Evolutionary conservation across 169 alveolate genomes (phyloP), one percentile per base, ranked within the genome.

Genomic region (Cryptosporidium viatorum): DNA sequence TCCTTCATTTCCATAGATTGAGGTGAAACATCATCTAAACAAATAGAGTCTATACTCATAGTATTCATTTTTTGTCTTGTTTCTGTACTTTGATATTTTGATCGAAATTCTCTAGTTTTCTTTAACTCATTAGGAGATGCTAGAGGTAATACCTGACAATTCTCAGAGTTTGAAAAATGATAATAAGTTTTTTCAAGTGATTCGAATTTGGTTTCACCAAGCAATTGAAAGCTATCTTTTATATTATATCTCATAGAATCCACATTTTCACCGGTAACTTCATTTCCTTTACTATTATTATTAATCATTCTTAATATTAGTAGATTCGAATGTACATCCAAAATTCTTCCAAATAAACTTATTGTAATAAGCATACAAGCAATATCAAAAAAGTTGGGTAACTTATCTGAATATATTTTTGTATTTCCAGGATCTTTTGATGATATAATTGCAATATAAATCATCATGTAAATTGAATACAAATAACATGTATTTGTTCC

Each of bases 281-380:
- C 33, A 26, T 59, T 26, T 14, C 31, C 51, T 14, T 29, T 33
- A 26, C 21, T 62, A 37, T 58, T 74, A 16, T 26, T 23, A 41
- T 80, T 80, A 8, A 80, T 31, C 3, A 80, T 80, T 59, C 55
- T 80, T 43, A 62, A 29, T 23, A 80, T 65, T 5, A 80, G 31
- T 21, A 80, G 52, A 26, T 67, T 80, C 5, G 89, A 59, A 29
- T 65, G 89, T 23, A 80, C 62, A 9, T 80, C 89, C 50, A 80
- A 41, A 45, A 80, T 80, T 41, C 75, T 80, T 59, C 89, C 89
- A 65, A 80, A 80, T 39, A 80, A 65, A 16, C 89, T 80, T 12
- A 80, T 80, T 62, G 89, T 80, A 9, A 31, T 62, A 18, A 80
- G 74, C 75, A 80, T 62, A 26, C 89, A 80, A 29, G 89, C 89